phyloP scores from a whole-genome alignment of 768 basidiomycete species.

The Nevesoporus exiguus region DNA sequence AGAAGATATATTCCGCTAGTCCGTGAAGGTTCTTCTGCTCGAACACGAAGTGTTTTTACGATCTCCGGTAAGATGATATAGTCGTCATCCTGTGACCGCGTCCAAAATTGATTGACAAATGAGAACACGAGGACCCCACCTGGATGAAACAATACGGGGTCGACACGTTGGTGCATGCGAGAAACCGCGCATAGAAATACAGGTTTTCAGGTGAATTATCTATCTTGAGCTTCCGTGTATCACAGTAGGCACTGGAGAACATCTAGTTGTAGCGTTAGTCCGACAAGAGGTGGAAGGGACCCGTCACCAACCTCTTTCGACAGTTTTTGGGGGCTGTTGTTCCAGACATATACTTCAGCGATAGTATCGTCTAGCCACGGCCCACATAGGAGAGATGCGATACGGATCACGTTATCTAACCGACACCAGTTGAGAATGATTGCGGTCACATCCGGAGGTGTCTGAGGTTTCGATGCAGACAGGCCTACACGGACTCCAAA shows the following conservation, averaged over 20 bases:
- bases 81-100: conserved; percentile 56
- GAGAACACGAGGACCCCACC: conserved; percentile 30
- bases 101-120: conserved; percentile 2
- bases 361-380: conserved; percentile 44
- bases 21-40: conserved; percentile 30
- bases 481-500: conserved; percentile 15
- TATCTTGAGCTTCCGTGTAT: conserved; percentile 44
- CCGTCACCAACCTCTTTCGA: conserved; percentile 38
- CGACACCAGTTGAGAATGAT: conserved; percentile 69
- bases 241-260: conserved; percentile 42
- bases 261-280: conserved; percentile 30
- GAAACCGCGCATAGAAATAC: conserved; percentile 60
- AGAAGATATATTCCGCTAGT: conserved; percentile 49
- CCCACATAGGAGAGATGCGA: conserved; percentile 50
- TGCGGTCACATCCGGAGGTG: conserved; percentile 46
- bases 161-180: conserved; percentile 49
- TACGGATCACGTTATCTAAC: conserved; percentile 55
- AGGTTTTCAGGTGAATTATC: conserved; percentile 55
- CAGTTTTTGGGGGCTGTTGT: conserved; percentile 50
- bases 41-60: conserved; percentile 46
- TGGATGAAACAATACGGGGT: conserved; percentile 64
- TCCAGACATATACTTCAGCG: conserved; percentile 55
- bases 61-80: conserved; percentile 58
- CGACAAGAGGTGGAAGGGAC: not conserved
- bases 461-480: not conserved